Evolutionary conservation across 1,139 yeast genomes (phyloP), one percentile per base, ranked within the genome.

Genomic region (Wickerhamiella infanticola): DNA sequence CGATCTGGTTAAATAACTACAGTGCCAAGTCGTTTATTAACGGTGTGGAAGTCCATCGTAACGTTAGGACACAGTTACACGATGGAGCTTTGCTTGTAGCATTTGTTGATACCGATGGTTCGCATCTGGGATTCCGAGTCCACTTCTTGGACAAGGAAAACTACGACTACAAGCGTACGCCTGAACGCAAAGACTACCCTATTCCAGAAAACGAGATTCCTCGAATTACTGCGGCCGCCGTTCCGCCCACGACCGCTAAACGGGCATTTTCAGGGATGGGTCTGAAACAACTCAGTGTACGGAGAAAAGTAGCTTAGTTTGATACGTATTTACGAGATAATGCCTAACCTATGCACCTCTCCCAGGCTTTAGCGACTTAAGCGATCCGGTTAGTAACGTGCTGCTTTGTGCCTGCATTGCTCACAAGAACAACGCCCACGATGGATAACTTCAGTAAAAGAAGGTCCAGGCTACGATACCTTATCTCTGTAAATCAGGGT

Each of bases 21-120:
- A 81, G 94, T 45, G 76, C 94, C 0, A 86, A 86, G 1, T 83
- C 95, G 58, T 74, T 68, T 52, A 72, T 86, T 7, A 84, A 86
- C 57, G 73, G 73, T 3, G 61, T 63, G 11, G 69, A 68, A 42
- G 58, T 86, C 39, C 81, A 81, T 0, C 75, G 75, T 50, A 81
- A 81, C 2, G 68, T 70, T 36, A 83, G 83, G 53, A 72, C 72
- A 0, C 70, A 74, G 50, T 56, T 86, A 0, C 74, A 68, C 54
- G 69, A 81, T 51, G 80, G 79, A 1, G 95, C 85, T 57, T 23
- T 29, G 11, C 9, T 39, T 24, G 25, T 31, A 24, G 25, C 27
- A n/a, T 39, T 39, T 29, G 5, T 27, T 8, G 41, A 39, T 9
- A 24, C 23, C 35, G 41, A 39, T 13, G 23, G 36, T 7, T 9